phyloP scores from a whole-genome alignment of 1,284 basidiomycete species.

The Ceratorhiza oryzae-sativae region DNA sequence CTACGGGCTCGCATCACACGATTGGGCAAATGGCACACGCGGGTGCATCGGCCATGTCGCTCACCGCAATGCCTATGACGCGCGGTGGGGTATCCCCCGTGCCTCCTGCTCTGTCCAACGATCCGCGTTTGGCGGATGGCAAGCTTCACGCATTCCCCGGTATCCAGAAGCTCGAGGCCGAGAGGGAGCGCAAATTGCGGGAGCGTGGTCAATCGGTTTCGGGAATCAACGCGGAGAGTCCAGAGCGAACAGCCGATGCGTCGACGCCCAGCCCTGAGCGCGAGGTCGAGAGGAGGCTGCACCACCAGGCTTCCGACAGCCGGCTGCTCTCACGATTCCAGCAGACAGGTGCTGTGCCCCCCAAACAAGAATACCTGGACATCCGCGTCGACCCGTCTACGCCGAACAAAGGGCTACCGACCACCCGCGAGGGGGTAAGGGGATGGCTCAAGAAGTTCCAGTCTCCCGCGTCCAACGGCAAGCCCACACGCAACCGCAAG shows the following conservation, averaged over 20 bases:
- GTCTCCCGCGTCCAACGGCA: slow-evolving; percentile 41
- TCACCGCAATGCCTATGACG: slow-evolving; percentile 54
- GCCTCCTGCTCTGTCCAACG: slow-evolving; percentile 68
- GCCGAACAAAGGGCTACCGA: slow-evolving; percentile 62
- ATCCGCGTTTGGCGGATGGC: slow-evolving; percentile 70
- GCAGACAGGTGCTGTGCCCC: slow-evolving; percentile 26
- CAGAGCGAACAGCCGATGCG: neutral
- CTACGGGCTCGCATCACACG: slow-evolving; percentile 48
- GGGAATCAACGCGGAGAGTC: slow-evolving; percentile 22
- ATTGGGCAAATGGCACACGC: slow-evolving; percentile 21
- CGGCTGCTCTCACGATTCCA: slow-evolving; percentile 63
- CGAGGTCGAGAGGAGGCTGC: slow-evolving; percentile 61
- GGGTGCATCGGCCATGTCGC: slow-evolving; percentile 27
- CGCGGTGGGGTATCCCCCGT: slow-evolving; percentile 70
- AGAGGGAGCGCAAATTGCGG: slow-evolving; percentile 56
- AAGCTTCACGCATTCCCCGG: slow-evolving; percentile 92
- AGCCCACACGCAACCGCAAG: slow-evolving; percentile 36
- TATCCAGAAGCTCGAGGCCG: slow-evolving; percentile 74
- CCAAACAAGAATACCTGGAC: slow-evolving; percentile 34
- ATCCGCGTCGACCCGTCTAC: slow-evolving; percentile 13
- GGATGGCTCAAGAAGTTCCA: slow-evolving; percentile 70
- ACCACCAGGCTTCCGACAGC: slow-evolving; percentile 72
- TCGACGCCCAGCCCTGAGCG: slow-evolving; percentile 32
- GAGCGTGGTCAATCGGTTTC: slow-evolving; percentile 32
- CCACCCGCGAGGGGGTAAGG: slow-evolving; percentile 73